A percentile compares a stretch with the other conserved stretches of the same genome.
phyloP scores from a whole-genome alignment of 768 basidiomycete species.

The Collybiopsis luxurians region DNA sequence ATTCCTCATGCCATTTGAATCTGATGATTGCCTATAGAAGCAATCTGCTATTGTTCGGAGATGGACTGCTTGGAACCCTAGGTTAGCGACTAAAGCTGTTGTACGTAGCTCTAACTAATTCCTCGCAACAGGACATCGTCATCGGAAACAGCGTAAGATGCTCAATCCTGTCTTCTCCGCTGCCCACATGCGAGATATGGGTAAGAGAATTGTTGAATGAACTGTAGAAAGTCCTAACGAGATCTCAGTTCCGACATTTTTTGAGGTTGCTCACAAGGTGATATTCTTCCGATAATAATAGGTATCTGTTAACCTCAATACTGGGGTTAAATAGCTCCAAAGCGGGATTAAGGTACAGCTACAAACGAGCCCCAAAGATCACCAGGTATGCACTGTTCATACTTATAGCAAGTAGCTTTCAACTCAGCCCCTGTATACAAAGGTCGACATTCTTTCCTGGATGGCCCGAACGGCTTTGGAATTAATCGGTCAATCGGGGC shows the following conservation, averaged over 20 bases:
- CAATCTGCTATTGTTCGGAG: conserved; percentile 2
- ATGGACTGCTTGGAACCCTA: background rate
- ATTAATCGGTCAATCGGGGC: background rate
- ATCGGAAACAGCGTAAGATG: conserved; percentile 31
- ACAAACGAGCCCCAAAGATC: background rate
- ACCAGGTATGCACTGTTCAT: conserved; percentile 11
- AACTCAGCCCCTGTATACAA: background rate
- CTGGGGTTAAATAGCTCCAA: too few relatives aligned
- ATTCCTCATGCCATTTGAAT: background rate
- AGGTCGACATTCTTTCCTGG: conserved; percentile 5
- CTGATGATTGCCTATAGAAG: background rate
- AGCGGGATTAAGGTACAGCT: background rate
- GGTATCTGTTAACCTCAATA: too few relatives aligned
- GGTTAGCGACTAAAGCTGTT: background rate
- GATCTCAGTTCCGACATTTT: background rate
- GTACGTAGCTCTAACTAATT: background rate
- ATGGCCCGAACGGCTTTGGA: conserved; percentile 4
- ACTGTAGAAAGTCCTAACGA: background rate
- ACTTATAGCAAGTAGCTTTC: background rate
- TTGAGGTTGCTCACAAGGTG: background rate
- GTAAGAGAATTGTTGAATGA: conserved; percentile 15
- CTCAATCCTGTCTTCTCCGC: conserved; percentile 33
- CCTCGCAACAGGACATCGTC: conserved; percentile 18
- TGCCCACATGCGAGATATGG: conserved; percentile 28
- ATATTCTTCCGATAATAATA: background rate